Evolutionary conservation across 768 basidiomycete genomes (phyloP).

Genomic region (Coprinellus aureogranulatus): DNA sequence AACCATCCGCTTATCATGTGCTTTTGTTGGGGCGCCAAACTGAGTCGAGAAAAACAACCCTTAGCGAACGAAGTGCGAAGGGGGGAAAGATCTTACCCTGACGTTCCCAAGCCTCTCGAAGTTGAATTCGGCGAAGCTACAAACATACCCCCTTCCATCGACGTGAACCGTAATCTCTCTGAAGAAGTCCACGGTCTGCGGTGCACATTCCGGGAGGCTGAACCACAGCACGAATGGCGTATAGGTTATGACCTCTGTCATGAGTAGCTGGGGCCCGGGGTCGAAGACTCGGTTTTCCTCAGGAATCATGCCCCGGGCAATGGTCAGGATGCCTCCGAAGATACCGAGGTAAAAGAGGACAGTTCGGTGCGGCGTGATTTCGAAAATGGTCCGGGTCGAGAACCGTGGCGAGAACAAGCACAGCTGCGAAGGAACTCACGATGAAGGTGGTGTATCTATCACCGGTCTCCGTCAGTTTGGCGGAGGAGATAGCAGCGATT

Average conservation of each 20-base stretch:
- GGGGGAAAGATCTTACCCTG: conserved; percentile 61
- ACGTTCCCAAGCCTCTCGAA: conserved; percentile 93
- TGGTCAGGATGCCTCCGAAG: conserved; percentile 85
- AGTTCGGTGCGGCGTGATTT: conserved; percentile 90
- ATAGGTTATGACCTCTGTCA: conserved; percentile 88
- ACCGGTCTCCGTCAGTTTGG: not conserved
- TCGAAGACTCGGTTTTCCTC: conserved; percentile 93
- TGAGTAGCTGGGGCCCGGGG: conserved; percentile 85
- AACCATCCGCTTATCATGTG: conserved; percentile 69
- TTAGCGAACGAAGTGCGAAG: too few species aligned
- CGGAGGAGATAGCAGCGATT: not conserved
- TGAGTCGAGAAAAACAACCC: conserved; percentile 29
- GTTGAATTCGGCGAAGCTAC: conserved; percentile 97
- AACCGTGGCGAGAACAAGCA: conserved; percentile 87
- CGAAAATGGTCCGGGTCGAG: conserved; percentile 94
- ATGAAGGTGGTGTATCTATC: conserved; percentile 91
- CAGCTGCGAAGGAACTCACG: conserved; percentile 94
- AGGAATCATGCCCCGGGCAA: conserved; percentile 92
- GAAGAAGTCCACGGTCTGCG: conserved; percentile 95
- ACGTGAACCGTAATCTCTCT: conserved; percentile 97
- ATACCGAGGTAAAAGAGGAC: conserved; percentile 90
- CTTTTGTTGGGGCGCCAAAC: conserved; percentile 82
- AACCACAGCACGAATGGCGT: conserved; percentile 95
- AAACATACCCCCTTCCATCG: conserved; percentile 95
- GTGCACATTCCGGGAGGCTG: conserved; percentile 85